Conservation (phyloP, 768 basidiomycete genomes). For the Auriculariales sp. region DNA sequence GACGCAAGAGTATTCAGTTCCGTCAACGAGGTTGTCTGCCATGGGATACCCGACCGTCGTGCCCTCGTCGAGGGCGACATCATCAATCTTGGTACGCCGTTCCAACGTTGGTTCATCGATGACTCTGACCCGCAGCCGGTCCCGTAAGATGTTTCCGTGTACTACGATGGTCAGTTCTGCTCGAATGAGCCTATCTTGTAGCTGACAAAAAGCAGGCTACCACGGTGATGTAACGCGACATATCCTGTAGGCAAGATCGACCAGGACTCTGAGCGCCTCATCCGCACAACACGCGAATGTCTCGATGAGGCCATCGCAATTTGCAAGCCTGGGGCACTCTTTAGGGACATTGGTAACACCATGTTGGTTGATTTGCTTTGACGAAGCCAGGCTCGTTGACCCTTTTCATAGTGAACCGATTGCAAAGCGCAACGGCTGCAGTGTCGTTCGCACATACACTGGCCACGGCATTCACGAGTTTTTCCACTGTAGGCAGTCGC, state of each 20-base stretch:
- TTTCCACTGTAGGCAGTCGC: conserved; percentile 55
- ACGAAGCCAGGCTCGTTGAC: too few relatives aligned
- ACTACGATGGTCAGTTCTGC: conserved; percentile 44
- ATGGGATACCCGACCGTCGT: conserved; percentile 85
- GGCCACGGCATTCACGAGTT: conserved; percentile 81
- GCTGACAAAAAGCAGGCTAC: conserved; percentile 59
- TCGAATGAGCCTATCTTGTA: too few relatives aligned
- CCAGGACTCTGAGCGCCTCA: conserved; percentile 72
- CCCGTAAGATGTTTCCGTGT: conserved; percentile 57
- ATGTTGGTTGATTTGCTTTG: conserved; percentile 41
- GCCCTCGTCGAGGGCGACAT: conserved; percentile 87
- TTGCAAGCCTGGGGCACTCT: conserved; percentile 86
- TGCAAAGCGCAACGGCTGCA: conserved; percentile 68
- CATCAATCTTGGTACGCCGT: conserved; percentile 67
- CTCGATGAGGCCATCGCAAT: conserved; percentile 81
- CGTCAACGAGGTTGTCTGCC: conserved; percentile 92
- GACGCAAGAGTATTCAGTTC: conserved; percentile 37
- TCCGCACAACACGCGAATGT: conserved; percentile 67
- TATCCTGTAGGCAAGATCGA: conserved; percentile 82
- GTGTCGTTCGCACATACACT: conserved; percentile 83
- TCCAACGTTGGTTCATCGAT: background rate
- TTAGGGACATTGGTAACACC: conserved; percentile 73
- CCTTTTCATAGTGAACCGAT: conserved; percentile 52
- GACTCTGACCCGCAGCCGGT: background rate
- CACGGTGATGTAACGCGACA: conserved; percentile 93